Evolutionary conservation across 2,329 filamentous ascomycete species (phyloP).

Genomic region (Didymella arachidicola): DNA sequence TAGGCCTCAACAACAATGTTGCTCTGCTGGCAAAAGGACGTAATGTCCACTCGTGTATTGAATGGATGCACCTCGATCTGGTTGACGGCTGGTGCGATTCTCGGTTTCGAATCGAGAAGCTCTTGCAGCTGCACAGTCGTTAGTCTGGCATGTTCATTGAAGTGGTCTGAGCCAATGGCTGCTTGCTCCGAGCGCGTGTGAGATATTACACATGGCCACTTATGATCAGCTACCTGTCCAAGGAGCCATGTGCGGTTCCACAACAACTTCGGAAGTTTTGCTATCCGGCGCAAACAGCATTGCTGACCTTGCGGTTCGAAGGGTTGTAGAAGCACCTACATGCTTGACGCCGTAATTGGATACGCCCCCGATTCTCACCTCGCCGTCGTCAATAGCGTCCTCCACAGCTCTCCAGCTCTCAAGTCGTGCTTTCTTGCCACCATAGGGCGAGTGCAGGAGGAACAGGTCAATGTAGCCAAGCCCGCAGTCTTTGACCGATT

Average conservation of each 20-base stretch:
- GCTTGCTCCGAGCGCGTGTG: conserved; percentile 12
- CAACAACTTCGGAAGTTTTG: conserved; percentile 16
- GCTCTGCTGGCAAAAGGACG: conserved; percentile 69
- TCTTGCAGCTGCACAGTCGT: conserved; percentile 66
- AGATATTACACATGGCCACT: not conserved
- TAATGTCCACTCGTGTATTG: conserved; percentile 75
- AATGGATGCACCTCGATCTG: conserved; percentile 84
- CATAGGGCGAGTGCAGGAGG: conserved; percentile 80
- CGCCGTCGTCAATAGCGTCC: conserved; percentile 75
- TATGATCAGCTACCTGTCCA: not conserved
- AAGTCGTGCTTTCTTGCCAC: conserved; percentile 70
- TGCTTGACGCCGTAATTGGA: conserved; percentile 81
- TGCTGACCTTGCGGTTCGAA: not conserved
- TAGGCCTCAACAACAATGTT: conserved; percentile 80
- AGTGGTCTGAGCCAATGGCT: conserved; percentile 13
- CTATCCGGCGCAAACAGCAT: conserved; percentile 13
- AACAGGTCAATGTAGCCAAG: conserved; percentile 82
- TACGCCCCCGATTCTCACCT: conserved; percentile 75
- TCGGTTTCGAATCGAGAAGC: conserved; percentile 68
- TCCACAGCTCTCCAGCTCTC: conserved; percentile 80
- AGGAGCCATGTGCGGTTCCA: conserved; percentile 10
- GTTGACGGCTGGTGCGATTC: conserved; percentile 73
- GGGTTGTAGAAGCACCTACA: conserved; percentile 54
- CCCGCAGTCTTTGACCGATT: conserved; percentile 69
- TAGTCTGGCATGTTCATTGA: conserved; percentile 18